A percentile compares a stretch with the other conserved stretches of the same genome.
These are phyloP conservation scores for Diaporthe humulicola DNA, from an alignment of 2,329 filamentous ascomycete genomes.

Conservation along the genomic window DNA sequence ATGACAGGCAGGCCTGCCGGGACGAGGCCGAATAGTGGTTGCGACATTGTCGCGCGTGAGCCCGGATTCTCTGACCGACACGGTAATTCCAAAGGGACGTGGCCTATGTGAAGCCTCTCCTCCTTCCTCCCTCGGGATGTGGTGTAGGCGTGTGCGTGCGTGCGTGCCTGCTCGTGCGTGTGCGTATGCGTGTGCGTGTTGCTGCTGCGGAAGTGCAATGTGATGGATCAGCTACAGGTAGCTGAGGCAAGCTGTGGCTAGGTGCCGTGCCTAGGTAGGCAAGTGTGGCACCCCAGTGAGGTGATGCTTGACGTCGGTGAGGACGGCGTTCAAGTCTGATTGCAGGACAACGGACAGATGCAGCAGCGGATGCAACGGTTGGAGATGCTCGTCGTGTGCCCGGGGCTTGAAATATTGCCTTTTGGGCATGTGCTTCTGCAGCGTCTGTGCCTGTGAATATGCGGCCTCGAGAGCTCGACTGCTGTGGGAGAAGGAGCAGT, in stretches of 20 bases:
- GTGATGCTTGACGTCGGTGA: constrained; percentile 29
- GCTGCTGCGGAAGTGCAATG: not conserved
- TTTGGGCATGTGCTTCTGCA: constrained; percentile 15
- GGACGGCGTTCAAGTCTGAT: not conserved
- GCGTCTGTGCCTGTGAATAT: constrained; percentile 5
- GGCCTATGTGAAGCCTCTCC: not conserved
- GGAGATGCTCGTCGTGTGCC: constrained; percentile 2
- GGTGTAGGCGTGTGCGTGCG: not conserved
- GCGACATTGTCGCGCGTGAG: constrained; percentile 51
- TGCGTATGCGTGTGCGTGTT: not conserved
- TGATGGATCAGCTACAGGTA: constrained; percentile 23
- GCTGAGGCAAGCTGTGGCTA: constrained; percentile 1
- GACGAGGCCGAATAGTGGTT: constrained; percentile 69
- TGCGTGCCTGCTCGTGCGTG: not conserved
- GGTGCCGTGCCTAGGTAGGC: not conserved
- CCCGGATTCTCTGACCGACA: constrained; percentile 1
- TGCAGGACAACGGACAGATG: not conserved
- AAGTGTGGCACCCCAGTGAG: not conserved
- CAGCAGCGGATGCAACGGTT: constrained; percentile 23
- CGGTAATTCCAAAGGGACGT: not conserved
- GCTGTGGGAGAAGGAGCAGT: not conserved
- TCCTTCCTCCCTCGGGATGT: not conserved
- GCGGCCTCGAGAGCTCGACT: not conserved
- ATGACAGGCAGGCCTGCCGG: constrained; percentile 72
- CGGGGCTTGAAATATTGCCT: not conserved